Evolutionary conservation across 768 basidiomycete genomes (phyloP).

Genomic region (Tylopilus vinaceipallidus): DNA sequence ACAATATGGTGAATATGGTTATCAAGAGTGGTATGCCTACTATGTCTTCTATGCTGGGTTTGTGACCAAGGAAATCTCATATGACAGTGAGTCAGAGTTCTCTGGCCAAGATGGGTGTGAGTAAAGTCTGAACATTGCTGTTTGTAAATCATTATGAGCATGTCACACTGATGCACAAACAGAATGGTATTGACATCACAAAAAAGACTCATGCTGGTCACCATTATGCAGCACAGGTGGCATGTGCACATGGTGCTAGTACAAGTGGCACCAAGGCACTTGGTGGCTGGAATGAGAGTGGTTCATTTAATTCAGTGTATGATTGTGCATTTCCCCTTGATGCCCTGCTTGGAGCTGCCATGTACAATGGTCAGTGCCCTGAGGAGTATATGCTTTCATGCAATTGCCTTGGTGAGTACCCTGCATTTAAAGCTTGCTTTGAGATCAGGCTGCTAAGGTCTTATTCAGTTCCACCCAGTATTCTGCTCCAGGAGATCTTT

Average conservation of each 20-base stretch:
- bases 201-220: slow-evolving; percentile 25
- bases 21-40: slow-evolving; percentile 29
- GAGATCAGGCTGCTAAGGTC: too few species aligned
- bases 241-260: slow-evolving; percentile 30
- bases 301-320: not conserved
- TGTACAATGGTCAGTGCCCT: slow-evolving; percentile 20
- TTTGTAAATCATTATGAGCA: slow-evolving; percentile 21
- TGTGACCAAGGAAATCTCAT: slow-evolving; percentile 23
- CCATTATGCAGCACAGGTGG: slow-evolving; percentile 28
- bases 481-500: slow-evolving; percentile 10
- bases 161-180: slow-evolving; percentile 24
- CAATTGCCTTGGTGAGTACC: not conserved
- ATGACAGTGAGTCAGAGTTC: slow-evolving; percentile 15
- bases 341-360: slow-evolving; percentile 31
- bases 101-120: too few species aligned
- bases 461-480: slow-evolving; percentile 14
- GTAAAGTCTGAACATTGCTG: too few species aligned
- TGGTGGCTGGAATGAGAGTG: not conserved
- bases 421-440: too few species aligned
- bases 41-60: slow-evolving; percentile 22
- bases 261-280: slow-evolving; percentile 24
- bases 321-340: not conserved
- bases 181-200: slow-evolving; percentile 23
- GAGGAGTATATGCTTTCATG: slow-evolving; percentile 22
- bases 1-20: slow-evolving; percentile 26